Percentiles rank a stretch among this genome's conserved stretches.
Conservation (phyloP, 2,329 filamentous ascomycete species). For the Pseudogymnoascus sp. region DNA sequence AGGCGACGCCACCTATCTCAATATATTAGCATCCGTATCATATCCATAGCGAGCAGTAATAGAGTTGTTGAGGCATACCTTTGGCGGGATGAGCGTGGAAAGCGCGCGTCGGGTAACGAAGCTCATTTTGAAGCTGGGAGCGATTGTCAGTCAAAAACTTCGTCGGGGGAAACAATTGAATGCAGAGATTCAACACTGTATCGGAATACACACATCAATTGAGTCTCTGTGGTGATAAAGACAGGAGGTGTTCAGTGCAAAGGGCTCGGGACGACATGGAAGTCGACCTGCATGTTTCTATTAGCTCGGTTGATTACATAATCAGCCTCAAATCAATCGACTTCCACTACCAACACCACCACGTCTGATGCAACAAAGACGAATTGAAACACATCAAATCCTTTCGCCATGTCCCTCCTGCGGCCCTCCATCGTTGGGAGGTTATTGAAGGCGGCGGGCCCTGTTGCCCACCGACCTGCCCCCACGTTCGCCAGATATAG, state of each 20-base stretch:
- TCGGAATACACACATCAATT: conserved; percentile 24
- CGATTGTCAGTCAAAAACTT: conserved; percentile 25
- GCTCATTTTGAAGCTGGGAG: conserved; percentile 66
- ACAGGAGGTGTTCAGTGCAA: conserved; percentile 17
- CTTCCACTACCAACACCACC: conserved; percentile 12
- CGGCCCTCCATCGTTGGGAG: conserved; percentile 48
- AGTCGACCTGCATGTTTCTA: conserved; percentile 12
- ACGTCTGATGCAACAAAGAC: conserved; percentile 10
- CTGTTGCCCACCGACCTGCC: conserved; percentile 31
- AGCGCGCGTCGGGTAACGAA: conserved; percentile 84
- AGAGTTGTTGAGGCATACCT: conserved; percentile 53
- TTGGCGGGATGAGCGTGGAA: conserved; percentile 97
- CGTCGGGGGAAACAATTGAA: not conserved
- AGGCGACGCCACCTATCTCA: conserved; percentile 29
- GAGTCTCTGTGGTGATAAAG: conserved; percentile 23
- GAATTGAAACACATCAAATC: conserved; percentile 12
- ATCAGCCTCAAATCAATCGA: conserved; percentile 12
- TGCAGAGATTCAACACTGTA: not conserved
- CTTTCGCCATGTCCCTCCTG: conserved; percentile 56
- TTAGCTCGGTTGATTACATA: conserved; percentile 18
- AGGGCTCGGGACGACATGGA: conserved; percentile 13
- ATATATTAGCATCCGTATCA: conserved; percentile 14
- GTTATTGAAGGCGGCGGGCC: conserved; percentile 42
- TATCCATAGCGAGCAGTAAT: not conserved
- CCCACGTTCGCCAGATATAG: conserved; percentile 47